phyloP scores from a whole-genome alignment of 169 alveolate genomes.

The Plasmodium cynomolgi region DNA sequence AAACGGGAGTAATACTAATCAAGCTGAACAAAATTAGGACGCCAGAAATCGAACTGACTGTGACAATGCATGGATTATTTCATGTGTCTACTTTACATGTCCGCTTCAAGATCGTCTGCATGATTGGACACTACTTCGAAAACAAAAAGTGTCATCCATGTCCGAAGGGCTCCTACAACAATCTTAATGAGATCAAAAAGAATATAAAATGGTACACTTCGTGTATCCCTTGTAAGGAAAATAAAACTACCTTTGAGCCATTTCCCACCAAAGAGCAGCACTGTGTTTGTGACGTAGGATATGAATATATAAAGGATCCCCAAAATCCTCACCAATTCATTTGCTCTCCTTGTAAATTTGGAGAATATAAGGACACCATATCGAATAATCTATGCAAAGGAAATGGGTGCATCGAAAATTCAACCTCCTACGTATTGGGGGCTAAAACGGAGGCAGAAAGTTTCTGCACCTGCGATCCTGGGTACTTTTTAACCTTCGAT shows the following conservation, averaged over 20 bases:
- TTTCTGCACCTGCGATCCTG: constrained; percentile 77
- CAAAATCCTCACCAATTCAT: constrained; percentile 15
- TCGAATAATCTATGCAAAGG: constrained; percentile 78
- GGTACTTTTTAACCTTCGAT: constrained; percentile 36
- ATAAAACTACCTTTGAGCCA: constrained; percentile 78
- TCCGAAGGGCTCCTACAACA: constrained; percentile 84
- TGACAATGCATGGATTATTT: constrained; percentile 74
- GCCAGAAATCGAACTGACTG: background rate
- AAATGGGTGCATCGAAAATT: constrained; percentile 72
- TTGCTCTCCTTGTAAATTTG: constrained; percentile 61
- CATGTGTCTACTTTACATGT: constrained; percentile 25
- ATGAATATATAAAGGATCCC: constrained; percentile 65
- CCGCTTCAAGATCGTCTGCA: constrained; percentile 57
- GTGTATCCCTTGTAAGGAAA: constrained; percentile 78
- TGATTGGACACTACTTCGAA: constrained; percentile 73
- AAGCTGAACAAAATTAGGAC: constrained; percentile 16
- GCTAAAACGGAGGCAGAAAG: constrained; percentile 65
- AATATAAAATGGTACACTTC: constrained; percentile 31
- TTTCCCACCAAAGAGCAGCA: constrained; percentile 42
- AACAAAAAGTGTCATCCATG: constrained; percentile 82
- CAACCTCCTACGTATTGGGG: constrained; percentile 62
- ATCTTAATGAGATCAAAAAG: constrained; percentile 71
- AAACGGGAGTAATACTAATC: constrained; percentile 51
- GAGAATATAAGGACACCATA: constrained; percentile 76
- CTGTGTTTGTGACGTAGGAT: constrained; percentile 79